Conservation (phyloP, 2,329 filamentous ascomycete species). For the Metarhizium rileyi region DNA sequence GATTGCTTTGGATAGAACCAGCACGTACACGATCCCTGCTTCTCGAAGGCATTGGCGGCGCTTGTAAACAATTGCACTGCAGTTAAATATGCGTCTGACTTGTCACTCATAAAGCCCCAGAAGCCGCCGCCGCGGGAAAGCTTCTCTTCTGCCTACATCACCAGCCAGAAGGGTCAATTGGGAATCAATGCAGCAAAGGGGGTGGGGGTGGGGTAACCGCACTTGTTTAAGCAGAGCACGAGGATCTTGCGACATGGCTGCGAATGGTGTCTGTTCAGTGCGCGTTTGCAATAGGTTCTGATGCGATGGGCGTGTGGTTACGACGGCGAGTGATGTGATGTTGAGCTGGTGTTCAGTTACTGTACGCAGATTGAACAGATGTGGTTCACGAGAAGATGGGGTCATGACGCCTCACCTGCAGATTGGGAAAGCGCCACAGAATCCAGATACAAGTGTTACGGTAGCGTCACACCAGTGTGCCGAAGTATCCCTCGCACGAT, state of each 20-base stretch:
- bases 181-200: slow-evolving; percentile 1
- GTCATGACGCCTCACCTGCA: not conserved
- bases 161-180: slow-evolving; percentile 7
- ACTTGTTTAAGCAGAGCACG: slow-evolving; percentile 73
- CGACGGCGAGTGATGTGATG: not conserved
- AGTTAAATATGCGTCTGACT: slow-evolving; percentile 83
- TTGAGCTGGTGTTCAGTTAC: not conserved
- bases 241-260: slow-evolving; percentile 64
- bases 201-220: slow-evolving; percentile 14
- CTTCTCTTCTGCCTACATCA: slow-evolving; percentile 71
- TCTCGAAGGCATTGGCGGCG: slow-evolving; percentile 84
- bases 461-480: no score
- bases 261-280: not conserved
- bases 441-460: not conserved
- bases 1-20: not conserved
- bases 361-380: not conserved
- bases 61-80: slow-evolving; percentile 81
- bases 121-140: slow-evolving; percentile 64
- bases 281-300: not conserved
- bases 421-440: not conserved
- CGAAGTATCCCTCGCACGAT: no score
- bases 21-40: slow-evolving; percentile 68
- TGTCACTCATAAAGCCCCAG: slow-evolving; percentile 83
- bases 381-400: not conserved
- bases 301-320: not conserved